Evolutionary conservation across 495 filamentous ascomycete genomes (phyloP), one percentile per base, ranked within the genome.

Genomic region (Penicillium salamii): DNA sequence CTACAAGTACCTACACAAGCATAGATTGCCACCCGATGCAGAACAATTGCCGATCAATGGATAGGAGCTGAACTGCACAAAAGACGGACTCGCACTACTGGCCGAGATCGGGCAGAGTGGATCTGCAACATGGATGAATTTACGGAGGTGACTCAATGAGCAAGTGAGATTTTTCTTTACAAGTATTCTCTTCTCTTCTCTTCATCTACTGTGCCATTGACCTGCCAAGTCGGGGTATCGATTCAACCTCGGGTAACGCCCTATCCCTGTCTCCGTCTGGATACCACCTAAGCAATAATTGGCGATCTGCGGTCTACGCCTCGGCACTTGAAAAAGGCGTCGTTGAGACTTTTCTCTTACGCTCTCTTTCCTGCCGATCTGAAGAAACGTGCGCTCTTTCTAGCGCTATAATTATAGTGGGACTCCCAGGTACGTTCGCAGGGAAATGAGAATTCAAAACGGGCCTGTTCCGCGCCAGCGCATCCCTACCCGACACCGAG

Each of bases 61-160:
- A 39, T 9, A 39, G 21, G 12, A 39, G 14, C n/a, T 9, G 23
- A 26, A 13, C 34, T 11, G 9, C 18, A 39, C 19, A 23, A 17
- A 21, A 39, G 8, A 39, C 20, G 36, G 11, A 3, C 35, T 58
- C 33, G 44, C 53, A 35, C 48, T 32, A 46, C 12, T 24, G 55
- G 54, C 58, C 58, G 58, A 61, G 58, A 61, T 61, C 58, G 55
- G 58, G 50, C 48, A 5, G 23, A 17, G 45, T 49, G 42, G 49
- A 44, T 41, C 42, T 43, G 50, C 40, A 52, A 40, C 49, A 26
- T 26, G n/a, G 44, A 31, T 13, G 15, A 24, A 43, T 34, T 32
- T 41, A 17, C 18, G 35, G n/a, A n/a, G n/a, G 21, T 19, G 24
- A 52, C 28, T 50, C 34, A 42, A 36, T 3, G 12, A 43, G 33